phyloP scores from a whole-genome alignment of 1,284 basidiomycete genomes.

The Heterobasidion occidentale region DNA sequence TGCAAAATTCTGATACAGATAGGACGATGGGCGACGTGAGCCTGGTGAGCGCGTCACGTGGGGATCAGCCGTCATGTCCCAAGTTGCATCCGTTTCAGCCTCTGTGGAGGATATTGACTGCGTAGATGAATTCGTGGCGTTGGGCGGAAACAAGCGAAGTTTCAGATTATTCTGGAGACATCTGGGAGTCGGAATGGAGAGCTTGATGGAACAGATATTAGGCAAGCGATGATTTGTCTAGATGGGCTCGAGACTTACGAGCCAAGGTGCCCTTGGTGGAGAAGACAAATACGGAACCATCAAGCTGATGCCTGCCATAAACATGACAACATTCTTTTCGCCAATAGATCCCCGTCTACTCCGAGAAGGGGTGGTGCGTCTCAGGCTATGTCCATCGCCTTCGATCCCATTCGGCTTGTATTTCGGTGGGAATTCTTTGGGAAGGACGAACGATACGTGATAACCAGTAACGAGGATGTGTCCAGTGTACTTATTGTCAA shows the following conservation, averaged over 20 bases:
- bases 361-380: conserved; percentile 22
- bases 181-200: conserved; percentile 67
- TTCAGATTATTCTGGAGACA: conserved; percentile 70
- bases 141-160: conserved; percentile 61
- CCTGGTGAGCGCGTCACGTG: conserved; percentile 53
- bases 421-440: conserved; percentile 58
- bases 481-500: conserved; percentile 64
- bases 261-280: conserved; percentile 62
- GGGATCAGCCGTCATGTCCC: conserved; percentile 74
- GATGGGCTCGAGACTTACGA: conserved; percentile 36
- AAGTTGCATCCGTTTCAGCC: conserved; percentile 44
- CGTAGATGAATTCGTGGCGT: conserved; percentile 42
- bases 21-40: conserved; percentile 39
- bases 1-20: conserved; percentile 60
- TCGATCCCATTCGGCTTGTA: conserved; percentile 13
- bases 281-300: conserved; percentile 61
- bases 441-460: conserved; percentile 66
- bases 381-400: conserved; percentile 24
- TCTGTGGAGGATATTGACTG: conserved; percentile 71
- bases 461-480: conserved; percentile 70
- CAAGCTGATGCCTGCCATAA: conserved; percentile 72
- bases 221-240: not conserved
- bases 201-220: conserved; percentile 27
- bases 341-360: conserved; percentile 45
- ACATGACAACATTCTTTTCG: conserved; percentile 52